These are phyloP conservation scores for Quaeritorhiza haematococci DNA, from an alignment of 371 early-diverging fungal genomes.

Conservation along the genomic window DNA sequence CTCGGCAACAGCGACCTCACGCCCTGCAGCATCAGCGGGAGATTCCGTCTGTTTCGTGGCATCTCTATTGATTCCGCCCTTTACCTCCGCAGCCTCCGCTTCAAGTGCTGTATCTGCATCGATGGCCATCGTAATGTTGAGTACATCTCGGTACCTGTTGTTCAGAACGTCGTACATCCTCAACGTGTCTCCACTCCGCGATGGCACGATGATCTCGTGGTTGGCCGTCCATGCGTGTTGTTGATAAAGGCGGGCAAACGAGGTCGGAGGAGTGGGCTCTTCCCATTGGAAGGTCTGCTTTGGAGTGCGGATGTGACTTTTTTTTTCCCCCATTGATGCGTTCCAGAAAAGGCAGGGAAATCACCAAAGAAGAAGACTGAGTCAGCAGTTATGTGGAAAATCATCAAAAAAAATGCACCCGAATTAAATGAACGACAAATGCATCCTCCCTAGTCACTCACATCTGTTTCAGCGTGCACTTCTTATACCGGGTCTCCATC, in stretches of 20 bases:
- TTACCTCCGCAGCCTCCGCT: no score
- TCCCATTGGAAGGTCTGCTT: not conserved
- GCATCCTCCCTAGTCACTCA: slow-evolving; percentile 11
- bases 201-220: no score
- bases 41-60: no score
- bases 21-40: not conserved
- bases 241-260: no score
- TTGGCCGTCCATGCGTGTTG: no score
- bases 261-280: slow-evolving; percentile 3
- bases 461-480: slow-evolving; percentile 21
- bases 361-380: not conserved
- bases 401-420: not conserved
- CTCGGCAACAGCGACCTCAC: not conserved
- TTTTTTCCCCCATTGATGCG: no score
- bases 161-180: no score
- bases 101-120: no score
- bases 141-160: no score
- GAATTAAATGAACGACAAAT: not conserved
- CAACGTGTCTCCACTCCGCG: no score
- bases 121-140: no score
- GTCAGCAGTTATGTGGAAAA: not conserved
- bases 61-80: no score
- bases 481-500: slow-evolving; percentile 32
- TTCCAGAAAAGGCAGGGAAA: not conserved
- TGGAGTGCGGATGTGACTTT: not conserved